phyloP scores from a whole-genome alignment of 495 filamentous ascomycete genomes.

The Penicillium samsonianum region DNA sequence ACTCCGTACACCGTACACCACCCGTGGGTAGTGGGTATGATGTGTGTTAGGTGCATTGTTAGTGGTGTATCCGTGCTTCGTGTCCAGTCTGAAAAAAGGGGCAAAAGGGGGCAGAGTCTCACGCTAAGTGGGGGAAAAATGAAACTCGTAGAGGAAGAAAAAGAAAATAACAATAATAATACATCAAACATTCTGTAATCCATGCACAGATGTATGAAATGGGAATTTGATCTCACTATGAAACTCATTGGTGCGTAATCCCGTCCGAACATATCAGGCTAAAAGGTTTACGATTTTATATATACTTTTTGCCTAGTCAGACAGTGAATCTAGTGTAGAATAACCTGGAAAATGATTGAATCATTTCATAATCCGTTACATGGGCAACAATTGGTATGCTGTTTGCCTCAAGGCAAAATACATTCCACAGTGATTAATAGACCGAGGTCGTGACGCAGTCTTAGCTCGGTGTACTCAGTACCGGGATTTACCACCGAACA shows the following conservation, averaged over 20 bases:
- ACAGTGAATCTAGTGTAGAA: background rate
- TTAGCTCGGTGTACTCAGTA: conserved; percentile 1
- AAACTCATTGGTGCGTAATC: conserved; percentile 19
- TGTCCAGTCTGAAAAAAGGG: conserved; percentile 16
- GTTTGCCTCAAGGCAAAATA: background rate
- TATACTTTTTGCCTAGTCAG: no score
- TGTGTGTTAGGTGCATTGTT: background rate
- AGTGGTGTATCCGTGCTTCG: conserved; percentile 10
- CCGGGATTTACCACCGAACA: conserved; percentile 1
- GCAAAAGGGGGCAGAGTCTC: conserved; percentile 6
- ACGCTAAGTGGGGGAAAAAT: background rate
- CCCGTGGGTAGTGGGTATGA: background rate
- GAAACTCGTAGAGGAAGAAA: no score
- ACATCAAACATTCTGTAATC: no score
- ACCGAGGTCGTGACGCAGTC: conserved; percentile 14
- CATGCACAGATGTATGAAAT: no score
- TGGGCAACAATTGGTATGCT: background rate
- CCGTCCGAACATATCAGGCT: background rate
- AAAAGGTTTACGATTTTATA: background rate
- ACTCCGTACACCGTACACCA: no score
- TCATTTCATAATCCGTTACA: background rate
- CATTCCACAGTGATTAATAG: background rate
- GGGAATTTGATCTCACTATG: background rate
- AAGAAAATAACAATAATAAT: no score
- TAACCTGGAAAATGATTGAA: background rate